These are phyloP conservation scores for Aspergillus bridgeri DNA, from an alignment of 495 filamentous ascomycete genomes.

Conservation along the genomic window DNA sequence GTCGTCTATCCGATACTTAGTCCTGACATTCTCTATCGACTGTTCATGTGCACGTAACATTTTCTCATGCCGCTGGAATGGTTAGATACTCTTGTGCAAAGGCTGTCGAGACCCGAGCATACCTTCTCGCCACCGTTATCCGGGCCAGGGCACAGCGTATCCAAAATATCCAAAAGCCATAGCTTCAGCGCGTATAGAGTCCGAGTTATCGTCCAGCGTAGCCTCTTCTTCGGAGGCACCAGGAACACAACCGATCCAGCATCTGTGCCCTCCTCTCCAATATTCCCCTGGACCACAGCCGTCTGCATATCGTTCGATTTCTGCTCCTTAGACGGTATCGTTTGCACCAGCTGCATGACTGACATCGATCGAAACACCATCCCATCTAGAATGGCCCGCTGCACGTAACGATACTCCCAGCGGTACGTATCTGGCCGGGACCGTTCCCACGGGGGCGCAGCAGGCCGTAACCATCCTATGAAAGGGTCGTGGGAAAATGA, in stretches of 20 bases:
- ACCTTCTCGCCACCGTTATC: constrained; percentile 20
- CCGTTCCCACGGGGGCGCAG: constrained; percentile 18
- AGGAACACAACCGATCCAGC: constrained; percentile 23
- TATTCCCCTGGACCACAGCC: not conserved
- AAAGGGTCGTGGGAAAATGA: constrained; percentile 30
- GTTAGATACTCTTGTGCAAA: not conserved
- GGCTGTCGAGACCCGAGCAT: not conserved
- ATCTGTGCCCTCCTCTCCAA: constrained; percentile 11
- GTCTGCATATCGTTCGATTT: not conserved
- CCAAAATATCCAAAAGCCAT: constrained; percentile 21
- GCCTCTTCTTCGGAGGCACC: constrained; percentile 17
- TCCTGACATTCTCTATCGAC: constrained; percentile 6
- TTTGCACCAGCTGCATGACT: constrained; percentile 9
- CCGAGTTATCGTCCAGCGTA: constrained; percentile 16
- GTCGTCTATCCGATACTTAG: constrained; percentile 8
- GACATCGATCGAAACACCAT: constrained; percentile 19
- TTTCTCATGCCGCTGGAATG: constrained; percentile 18
- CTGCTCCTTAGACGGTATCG: constrained; percentile 5
- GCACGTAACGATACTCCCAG: constrained; percentile 31
- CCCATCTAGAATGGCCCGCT: constrained; percentile 21
- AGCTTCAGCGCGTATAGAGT: constrained; percentile 17
- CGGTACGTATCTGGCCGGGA: constrained; percentile 6
- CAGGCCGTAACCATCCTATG: constrained; percentile 29
- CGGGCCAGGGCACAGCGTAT: constrained; percentile 13
- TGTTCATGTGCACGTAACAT: constrained; percentile 15